A percentile compares a stretch with the other conserved stretches of the same genome.
Conservation (phyloP, 768 basidiomycete species). For the Mycena rebaudengoi region DNA sequence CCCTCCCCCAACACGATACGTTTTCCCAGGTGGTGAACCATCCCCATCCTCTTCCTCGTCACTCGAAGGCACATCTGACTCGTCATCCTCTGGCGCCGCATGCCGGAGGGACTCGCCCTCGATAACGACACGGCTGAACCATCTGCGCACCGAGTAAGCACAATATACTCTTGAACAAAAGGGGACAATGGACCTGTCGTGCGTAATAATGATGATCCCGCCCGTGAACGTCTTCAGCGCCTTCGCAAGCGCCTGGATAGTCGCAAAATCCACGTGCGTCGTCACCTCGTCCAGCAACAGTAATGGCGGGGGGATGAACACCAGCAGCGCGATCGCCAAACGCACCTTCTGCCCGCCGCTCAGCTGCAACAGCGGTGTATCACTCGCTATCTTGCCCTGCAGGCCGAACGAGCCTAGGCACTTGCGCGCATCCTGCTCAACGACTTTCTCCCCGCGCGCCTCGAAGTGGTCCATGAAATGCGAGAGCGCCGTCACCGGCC, state of each 20-base stretch:
- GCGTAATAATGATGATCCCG: constrained; percentile 69
- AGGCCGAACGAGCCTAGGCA: constrained; percentile 56
- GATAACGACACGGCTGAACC: constrained; percentile 35
- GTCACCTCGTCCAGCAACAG: constrained; percentile 70
- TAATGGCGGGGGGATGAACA: constrained; percentile 63
- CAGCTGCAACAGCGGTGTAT: constrained; percentile 52
- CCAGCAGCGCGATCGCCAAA: constrained; percentile 62
- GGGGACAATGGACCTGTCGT: constrained; percentile 53
- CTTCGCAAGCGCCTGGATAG: constrained; percentile 62
- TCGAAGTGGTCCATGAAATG: constrained; percentile 37
- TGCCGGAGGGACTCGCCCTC: constrained; percentile 33
- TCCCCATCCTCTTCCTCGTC: constrained; percentile 24
- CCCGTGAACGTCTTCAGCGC: constrained; percentile 62
- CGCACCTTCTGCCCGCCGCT: constrained; percentile 65
- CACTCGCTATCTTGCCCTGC: constrained; percentile 49
- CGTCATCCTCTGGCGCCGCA: constrained; percentile 33
- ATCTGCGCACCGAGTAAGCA: constrained; percentile 12
- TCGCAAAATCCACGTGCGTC: constrained; percentile 73
- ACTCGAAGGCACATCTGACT: constrained; percentile 26
- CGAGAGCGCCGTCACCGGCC: constrained; percentile 34
- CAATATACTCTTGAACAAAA: neutral
- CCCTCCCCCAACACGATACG: constrained; percentile 32
- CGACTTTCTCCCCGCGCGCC: constrained; percentile 40
- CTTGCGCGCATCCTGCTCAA: constrained; percentile 49
- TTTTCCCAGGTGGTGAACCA: constrained; percentile 20